Percentiles rank a stretch among this genome's conserved stretches.
These are phyloP conservation scores for Fusarium miscanthi DNA, from an alignment of 2,329 filamentous ascomycete species.

Conservation along the genomic window DNA sequence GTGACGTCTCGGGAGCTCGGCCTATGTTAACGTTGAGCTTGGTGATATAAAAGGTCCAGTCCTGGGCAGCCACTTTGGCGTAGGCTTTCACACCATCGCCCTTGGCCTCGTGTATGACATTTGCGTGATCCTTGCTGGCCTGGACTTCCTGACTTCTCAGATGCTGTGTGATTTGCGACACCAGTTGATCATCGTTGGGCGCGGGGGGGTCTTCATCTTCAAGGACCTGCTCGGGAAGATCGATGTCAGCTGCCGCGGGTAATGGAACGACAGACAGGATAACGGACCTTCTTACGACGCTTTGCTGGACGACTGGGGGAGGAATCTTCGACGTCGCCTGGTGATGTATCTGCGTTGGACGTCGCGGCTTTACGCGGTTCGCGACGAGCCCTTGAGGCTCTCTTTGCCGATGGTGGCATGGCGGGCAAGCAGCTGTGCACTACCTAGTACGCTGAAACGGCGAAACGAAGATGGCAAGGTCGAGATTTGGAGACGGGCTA, in stretches of 20 bases:
- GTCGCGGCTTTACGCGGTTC: constrained; percentile 53
- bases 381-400: constrained; percentile 53
- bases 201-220: constrained; percentile 53
- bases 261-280: background rate
- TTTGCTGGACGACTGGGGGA: constrained; percentile 72
- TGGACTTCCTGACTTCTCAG: constrained; percentile 63
- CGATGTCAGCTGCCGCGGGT: constrained; percentile 26
- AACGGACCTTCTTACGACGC: constrained; percentile 69
- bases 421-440: constrained; percentile 4
- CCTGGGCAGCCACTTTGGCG: constrained; percentile 82
- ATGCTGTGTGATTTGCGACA: constrained; percentile 66
- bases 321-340: constrained; percentile 60
- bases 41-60: constrained; percentile 88
- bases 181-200: constrained; percentile 66
- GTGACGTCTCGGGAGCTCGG: constrained; percentile 67
- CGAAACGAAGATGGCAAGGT: constrained; percentile 1
- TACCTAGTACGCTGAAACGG: constrained; percentile 1
- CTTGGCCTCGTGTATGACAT: constrained; percentile 71
- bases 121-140: constrained; percentile 71
- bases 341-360: constrained; percentile 48
- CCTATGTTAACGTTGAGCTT: constrained; percentile 81
- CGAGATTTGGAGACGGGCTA: background rate
- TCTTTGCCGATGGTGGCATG: constrained; percentile 55
- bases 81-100: constrained; percentile 76
- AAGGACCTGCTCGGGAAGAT: constrained; percentile 48